Evolutionary conservation across 2,329 filamentous ascomycete genomes (phyloP).

Genomic region (Xenoacremonium recifei): DNA sequence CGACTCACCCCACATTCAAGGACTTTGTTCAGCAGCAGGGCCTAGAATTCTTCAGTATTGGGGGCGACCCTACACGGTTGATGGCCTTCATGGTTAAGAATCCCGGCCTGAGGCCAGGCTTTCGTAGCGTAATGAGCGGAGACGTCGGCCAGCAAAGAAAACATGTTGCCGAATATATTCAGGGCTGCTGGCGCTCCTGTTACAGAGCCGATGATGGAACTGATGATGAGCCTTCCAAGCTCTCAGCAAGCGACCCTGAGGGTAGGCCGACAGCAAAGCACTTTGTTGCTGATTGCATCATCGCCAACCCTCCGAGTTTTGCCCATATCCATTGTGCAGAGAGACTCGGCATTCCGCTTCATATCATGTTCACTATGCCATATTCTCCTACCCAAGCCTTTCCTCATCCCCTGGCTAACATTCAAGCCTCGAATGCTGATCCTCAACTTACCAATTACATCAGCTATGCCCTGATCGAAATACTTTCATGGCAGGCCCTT

Average conservation of each 20-base stretch:
- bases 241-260: not conserved
- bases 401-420: constrained; percentile 70
- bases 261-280: constrained; percentile 28
- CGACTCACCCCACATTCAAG: constrained; percentile 11
- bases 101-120: not conserved
- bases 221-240: not conserved
- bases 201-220: not conserved
- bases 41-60: constrained; percentile 9
- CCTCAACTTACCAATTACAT: constrained; percentile 65
- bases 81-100: not conserved
- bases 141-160: not conserved
- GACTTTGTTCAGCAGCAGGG: constrained; percentile 1
- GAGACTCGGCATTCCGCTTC: constrained; percentile 41
- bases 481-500: constrained; percentile 70
- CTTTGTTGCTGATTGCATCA: constrained; percentile 50
- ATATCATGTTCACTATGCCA: constrained; percentile 63
- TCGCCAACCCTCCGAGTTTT: constrained; percentile 50
- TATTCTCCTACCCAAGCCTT: constrained; percentile 73
- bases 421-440: constrained; percentile 52
- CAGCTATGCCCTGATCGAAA: constrained; percentile 69
- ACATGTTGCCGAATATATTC: not conserved
- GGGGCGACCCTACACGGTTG: constrained; percentile 8
- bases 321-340: constrained; percentile 49
- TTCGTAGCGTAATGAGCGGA: not conserved
- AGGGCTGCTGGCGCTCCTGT: not conserved